phyloP scores from a whole-genome alignment of 192 early-diverging fungal genomes.

The Rhizoclosmatium globosum region DNA sequence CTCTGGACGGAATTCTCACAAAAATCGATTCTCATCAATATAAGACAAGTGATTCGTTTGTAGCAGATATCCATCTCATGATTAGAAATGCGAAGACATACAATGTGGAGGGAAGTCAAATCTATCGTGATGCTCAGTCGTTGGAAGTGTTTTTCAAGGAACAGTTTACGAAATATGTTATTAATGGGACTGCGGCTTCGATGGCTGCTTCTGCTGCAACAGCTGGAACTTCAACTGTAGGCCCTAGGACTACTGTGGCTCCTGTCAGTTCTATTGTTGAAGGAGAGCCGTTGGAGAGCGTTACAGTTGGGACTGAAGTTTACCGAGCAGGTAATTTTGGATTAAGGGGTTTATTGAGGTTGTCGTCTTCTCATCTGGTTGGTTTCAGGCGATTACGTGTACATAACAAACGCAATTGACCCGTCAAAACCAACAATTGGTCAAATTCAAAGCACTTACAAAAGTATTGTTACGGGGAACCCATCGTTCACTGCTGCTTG shows the following conservation, averaged over 20 bases:
- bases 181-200: slow-evolving; percentile 34
- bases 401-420: slow-evolving; percentile 65
- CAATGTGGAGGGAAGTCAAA: slow-evolving; percentile 85
- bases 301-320: slow-evolving; percentile 19
- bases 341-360: not conserved
- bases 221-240: not conserved
- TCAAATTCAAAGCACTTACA: slow-evolving; percentile 61
- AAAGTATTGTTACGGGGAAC: not conserved
- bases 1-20: slow-evolving; percentile 79
- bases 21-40: slow-evolving; percentile 60
- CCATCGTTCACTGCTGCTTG: slow-evolving; percentile 57
- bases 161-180: slow-evolving; percentile 65
- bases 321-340: slow-evolving; percentile 23
- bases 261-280: not conserved
- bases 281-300: slow-evolving; percentile 26
- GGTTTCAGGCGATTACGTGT: slow-evolving; percentile 68
- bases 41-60: slow-evolving; percentile 71
- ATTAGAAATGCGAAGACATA: slow-evolving; percentile 91
- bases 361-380: not conserved
- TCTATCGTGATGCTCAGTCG: slow-evolving; percentile 77
- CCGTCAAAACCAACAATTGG: slow-evolving; percentile 67
- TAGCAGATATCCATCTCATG: slow-evolving; percentile 80
- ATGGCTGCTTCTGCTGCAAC: not conserved
- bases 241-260: not conserved
- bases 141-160: slow-evolving; percentile 56